These are phyloP conservation scores for Urtica urens DNA, from an alignment of 306 rosid genomes.

Conservation along the genomic window DNA sequence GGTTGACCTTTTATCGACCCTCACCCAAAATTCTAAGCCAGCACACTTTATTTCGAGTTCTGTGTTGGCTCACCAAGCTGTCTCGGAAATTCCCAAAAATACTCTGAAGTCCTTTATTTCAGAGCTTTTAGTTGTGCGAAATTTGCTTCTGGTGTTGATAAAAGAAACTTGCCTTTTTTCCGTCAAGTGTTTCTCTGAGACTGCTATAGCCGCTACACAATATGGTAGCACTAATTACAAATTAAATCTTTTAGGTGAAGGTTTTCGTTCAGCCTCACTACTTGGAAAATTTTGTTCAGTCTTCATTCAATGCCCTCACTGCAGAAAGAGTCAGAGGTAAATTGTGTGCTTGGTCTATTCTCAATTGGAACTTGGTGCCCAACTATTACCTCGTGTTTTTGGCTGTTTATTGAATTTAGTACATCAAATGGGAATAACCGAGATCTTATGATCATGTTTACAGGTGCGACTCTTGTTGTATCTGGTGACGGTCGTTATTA, in stretches of 20 bases:
- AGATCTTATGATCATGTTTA: slow-evolving; percentile 7
- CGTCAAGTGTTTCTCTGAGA: slow-evolving; percentile 3
- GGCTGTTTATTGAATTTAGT: not conserved
- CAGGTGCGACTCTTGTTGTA: slow-evolving; percentile 88
- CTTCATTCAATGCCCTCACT: slow-evolving; percentile 72
- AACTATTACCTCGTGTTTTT: too few species aligned
- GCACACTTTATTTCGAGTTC: too few species aligned
- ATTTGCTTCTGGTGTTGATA: not conserved
- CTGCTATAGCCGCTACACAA: not conserved
- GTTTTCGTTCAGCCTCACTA: slow-evolving; percentile 80
- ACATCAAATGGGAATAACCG: too few species aligned
- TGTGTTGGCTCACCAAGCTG: too few species aligned
- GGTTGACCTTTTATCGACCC: too few species aligned
- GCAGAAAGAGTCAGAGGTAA: slow-evolving; percentile 77
- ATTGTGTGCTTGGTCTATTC: not conserved
- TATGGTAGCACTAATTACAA: slow-evolving; percentile 15
- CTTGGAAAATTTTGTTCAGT: slow-evolving; percentile 84
- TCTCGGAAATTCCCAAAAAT: too few species aligned
- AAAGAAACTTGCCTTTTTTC: not conserved
- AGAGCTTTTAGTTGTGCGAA: too few species aligned
- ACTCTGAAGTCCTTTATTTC: too few species aligned
- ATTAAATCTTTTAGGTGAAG: slow-evolving; percentile 62
- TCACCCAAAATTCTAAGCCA: too few species aligned
- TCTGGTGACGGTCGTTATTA: slow-evolving; percentile 98
- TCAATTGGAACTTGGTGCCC: too few species aligned